These are phyloP conservation scores for Sclerotinia subarctica DNA, from an alignment of 2,329 filamentous ascomycete genomes.

Conservation along the genomic window DNA sequence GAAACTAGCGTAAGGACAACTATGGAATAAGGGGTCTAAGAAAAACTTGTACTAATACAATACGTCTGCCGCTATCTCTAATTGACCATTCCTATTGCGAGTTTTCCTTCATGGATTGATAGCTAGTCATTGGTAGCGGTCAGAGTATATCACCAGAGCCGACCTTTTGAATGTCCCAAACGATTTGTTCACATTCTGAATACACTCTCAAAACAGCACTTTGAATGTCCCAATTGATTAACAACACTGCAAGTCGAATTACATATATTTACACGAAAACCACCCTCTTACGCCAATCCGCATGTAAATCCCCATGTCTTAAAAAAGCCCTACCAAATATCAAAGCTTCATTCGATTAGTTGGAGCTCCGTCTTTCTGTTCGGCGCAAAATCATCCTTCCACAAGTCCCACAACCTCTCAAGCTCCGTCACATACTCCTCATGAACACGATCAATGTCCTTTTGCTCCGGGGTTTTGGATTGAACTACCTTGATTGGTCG, in stretches of 20 bases:
- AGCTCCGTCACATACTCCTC: slow-evolving; percentile 73
- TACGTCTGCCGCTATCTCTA: neutral
- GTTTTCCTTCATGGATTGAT: neutral
- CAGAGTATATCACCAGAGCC: neutral
- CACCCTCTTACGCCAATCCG: neutral
- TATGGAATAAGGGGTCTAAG: neutral
- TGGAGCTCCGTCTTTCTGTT: slow-evolving; percentile 63
- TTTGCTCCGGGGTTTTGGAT: slow-evolving; percentile 62
- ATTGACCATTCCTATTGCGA: neutral
- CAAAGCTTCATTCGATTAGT: slow-evolving; percentile 53
- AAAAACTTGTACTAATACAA: neutral
- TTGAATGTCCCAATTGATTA: neutral
- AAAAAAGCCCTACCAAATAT: neutral
- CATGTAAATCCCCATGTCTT: neutral
- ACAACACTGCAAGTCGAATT: neutral
- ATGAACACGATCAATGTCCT: slow-evolving; percentile 79
- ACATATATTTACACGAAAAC: neutral
- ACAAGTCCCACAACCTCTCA: slow-evolving; percentile 68
- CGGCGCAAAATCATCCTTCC: slow-evolving; percentile 72
- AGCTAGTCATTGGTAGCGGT: neutral
- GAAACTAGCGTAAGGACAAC: neutral
- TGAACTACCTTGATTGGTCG: slow-evolving; percentile 69
- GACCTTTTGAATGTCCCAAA: neutral
- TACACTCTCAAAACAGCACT: neutral
- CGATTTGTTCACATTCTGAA: neutral